These are phyloP conservation scores for Potentilla sterilis DNA, from an alignment of 306 rosid genomes.

Conservation along the genomic window DNA sequence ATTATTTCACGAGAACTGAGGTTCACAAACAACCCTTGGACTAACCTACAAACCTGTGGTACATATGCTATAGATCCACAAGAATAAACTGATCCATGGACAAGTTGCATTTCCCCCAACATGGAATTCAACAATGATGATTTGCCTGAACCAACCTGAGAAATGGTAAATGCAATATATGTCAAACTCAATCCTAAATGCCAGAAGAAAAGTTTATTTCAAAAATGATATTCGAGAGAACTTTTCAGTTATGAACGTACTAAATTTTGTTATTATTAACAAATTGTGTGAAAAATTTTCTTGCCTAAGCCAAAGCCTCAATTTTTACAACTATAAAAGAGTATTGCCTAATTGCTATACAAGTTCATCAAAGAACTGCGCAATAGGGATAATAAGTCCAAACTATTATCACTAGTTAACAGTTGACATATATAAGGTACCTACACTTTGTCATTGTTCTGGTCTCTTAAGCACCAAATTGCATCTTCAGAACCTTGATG, in stretches of 20 bases:
- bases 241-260: not conserved
- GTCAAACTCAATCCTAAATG: not conserved
- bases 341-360: not conserved
- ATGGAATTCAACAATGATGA: conserved; percentile 77
- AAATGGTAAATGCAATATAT: conserved; percentile 14
- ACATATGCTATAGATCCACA: conserved; percentile 72
- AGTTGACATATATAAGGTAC: not conserved
- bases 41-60: conserved; percentile 71
- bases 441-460: not conserved
- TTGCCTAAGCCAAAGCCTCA: conserved; percentile 6
- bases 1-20: conserved; percentile 15
- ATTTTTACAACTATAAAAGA: not conserved
- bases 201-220: not conserved
- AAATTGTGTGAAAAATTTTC: not conserved
- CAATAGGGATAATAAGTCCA: not conserved
- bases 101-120: conserved; percentile 70
- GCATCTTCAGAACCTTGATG: not conserved
- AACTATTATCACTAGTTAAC: not conserved
- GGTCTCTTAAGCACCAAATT: not conserved
- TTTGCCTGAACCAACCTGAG: conserved; percentile 98
- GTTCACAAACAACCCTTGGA: not conserved
- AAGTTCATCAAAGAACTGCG: not conserved
- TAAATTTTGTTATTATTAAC: not conserved
- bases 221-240: not conserved
- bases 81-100: conserved; percentile 58